Evolutionary conservation across 495 filamentous ascomycete species (phyloP).

Genomic region (Xylaria flabelliformis): DNA sequence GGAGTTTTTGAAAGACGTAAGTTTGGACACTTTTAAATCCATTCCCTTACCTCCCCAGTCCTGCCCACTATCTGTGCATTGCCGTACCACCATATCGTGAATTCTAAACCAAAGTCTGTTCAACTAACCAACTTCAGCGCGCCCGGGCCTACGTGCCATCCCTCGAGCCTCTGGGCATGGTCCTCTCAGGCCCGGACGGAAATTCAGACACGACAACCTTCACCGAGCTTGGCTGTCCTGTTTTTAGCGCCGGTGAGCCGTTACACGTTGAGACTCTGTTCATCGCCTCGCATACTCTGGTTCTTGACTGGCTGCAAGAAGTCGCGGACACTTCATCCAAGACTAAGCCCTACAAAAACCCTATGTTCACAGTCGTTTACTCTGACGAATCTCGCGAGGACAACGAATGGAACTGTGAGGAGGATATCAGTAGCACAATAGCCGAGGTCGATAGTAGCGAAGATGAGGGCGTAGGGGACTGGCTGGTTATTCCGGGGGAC

Average conservation of each 20-base stretch:
- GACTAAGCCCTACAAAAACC: slow-evolving; percentile 41
- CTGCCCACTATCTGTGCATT: not conserved
- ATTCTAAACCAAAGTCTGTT: not conserved
- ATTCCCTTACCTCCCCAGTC: not conserved
- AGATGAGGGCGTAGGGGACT: not conserved
- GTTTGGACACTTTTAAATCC: slow-evolving; percentile 25
- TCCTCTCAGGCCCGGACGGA: slow-evolving; percentile 54
- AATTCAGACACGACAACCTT: slow-evolving; percentile 39
- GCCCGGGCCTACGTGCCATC: slow-evolving; percentile 66
- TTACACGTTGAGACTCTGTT: slow-evolving; percentile 48
- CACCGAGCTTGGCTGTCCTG: slow-evolving; percentile 51
- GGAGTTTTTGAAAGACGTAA: slow-evolving; percentile 55
- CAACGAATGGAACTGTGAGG: not conserved
- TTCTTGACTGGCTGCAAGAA: slow-evolving; percentile 55
- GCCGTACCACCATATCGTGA: not conserved
- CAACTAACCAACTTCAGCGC: slow-evolving; percentile 45
- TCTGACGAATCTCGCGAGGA: slow-evolving; percentile 14
- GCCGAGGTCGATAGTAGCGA: not conserved
- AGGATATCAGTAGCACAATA: not conserved
- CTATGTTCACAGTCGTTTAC: slow-evolving; percentile 33
- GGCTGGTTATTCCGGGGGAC: not conserved
- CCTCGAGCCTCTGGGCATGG: slow-evolving; percentile 52
- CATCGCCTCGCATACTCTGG: slow-evolving; percentile 39
- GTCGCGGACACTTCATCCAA: slow-evolving; percentile 41
- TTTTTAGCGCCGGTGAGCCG: slow-evolving; percentile 51